Base-by-base conservation (phyloP, 1,284 basidiomycete genomes). In the Moesziomyces parantarcticus region DNA sequence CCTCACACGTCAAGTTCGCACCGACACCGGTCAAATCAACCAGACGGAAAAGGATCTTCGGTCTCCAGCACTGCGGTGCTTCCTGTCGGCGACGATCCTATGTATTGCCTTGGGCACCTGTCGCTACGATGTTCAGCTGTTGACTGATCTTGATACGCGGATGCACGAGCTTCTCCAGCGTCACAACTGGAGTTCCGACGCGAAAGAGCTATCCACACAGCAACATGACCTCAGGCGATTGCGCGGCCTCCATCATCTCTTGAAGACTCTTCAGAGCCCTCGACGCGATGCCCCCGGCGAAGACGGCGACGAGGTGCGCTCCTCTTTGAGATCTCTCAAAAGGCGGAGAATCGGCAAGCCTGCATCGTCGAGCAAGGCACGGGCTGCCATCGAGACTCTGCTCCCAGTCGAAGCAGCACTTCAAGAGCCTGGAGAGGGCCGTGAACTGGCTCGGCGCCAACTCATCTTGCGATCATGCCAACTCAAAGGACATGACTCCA, bases 1-100 rank as follows among this genome's bases (percentile, higher is more conserved):
- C 13, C 40, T 68, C 50, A 61, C 55, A 7, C 36, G 26, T 45
- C 65, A 68, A 18, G 26, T 62, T n/a, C 58, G 43, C n/a, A n/a
- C 45, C 8, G 22, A 14, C 26, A 34, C 43, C 7, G 23, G n/a
- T 1, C 20, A 26, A 3, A 2, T 34, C 11, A 16, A 21, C 1
- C 48, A 51, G 11, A 42, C 43, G 23, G 20, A 20, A 8, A 39
- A 58, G 26, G 3, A 18, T 13, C 7, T 45, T 9, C 43, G 39
- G 11, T 41, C 23, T 9, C 40, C 51, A 22, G 55, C 65, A 18
- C 39, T 26, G 2, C 13, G 1, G 9, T 62, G 65, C 45, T 62
- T 55, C 32, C 51, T 52, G 2, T 55, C 55, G n/a, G 48, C 59
- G 1, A 25, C 49, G 9, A 48, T 58, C 23, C 45, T 58, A 0